These are phyloP conservation scores for Chiua virens DNA, from an alignment of 768 basidiomycete genomes.

Conservation along the genomic window DNA sequence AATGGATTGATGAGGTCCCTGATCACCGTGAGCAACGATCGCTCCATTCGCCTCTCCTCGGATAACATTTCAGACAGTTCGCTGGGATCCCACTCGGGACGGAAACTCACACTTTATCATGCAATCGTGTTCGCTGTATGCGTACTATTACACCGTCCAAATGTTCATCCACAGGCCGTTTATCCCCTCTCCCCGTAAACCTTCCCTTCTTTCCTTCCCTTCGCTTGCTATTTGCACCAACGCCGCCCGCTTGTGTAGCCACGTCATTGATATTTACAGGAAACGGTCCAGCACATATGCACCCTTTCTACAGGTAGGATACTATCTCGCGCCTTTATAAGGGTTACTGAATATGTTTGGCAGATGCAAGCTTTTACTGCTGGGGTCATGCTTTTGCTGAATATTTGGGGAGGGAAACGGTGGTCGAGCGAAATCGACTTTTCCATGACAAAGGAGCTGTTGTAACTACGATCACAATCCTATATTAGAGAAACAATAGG, in stretches of 20 bases:
- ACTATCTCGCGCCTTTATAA: background rate
- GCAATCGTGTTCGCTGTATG: slow-evolving; percentile 52
- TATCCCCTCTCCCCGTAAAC: slow-evolving; percentile 63
- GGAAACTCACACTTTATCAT: slow-evolving; percentile 37
- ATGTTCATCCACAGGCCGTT: slow-evolving; percentile 81
- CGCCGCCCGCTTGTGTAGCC: slow-evolving; percentile 72
- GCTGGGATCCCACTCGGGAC: slow-evolving; percentile 46
- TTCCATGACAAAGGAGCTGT: background rate
- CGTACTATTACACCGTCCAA: slow-evolving; percentile 54
- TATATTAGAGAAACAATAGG: no score
- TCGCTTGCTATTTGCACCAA: slow-evolving; percentile 86
- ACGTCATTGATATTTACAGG: slow-evolving; percentile 62
- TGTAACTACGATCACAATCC: background rate
- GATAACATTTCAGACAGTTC: slow-evolving; percentile 30
- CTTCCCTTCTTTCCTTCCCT: slow-evolving; percentile 46
- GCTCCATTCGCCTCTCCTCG: background rate
- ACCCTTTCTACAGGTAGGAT: slow-evolving; percentile 32
- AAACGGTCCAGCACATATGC: slow-evolving; percentile 29
- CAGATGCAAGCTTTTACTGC: slow-evolving; percentile 47
- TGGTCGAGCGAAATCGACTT: slow-evolving; percentile 1
- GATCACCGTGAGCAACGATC: slow-evolving; percentile 30
- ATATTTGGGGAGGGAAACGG: slow-evolving; percentile 53
- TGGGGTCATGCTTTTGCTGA: slow-evolving; percentile 53
- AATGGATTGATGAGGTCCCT: slow-evolving; percentile 73
- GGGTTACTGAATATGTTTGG: background rate